Evolutionary conservation across 495 filamentous ascomycete genomes (phyloP), one percentile per base, ranked within the genome.

Genomic region (Aspergillus leporis): DNA sequence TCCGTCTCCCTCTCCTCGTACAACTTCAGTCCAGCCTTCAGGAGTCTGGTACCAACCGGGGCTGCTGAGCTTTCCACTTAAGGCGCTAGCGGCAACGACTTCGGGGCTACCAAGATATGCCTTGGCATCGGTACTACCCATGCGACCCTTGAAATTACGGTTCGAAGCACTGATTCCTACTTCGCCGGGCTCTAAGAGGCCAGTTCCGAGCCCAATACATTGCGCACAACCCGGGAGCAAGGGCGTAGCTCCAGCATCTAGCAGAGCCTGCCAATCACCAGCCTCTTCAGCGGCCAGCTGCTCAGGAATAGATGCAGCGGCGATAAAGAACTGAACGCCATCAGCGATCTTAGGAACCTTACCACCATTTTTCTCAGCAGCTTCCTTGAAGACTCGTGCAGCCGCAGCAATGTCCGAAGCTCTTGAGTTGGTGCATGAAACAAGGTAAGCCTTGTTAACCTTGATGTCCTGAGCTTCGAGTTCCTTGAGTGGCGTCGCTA

Each of bases 71-170:
- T 81, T 84, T 22, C 93, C 93, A 38, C 80, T 77, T 36, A 97
- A 72, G 7, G 93, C 93, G 61, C 88, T 92, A 0, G 93, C 93
- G 16, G 93, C 93, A 3, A 98, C 93, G 13, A 97, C 89, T 61
- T 97, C 93, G 5, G 94, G 93, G 59, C 87, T 92, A 9, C 87
- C 90, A 3, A 98, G 85, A 69, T 98, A 98, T 0, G 92, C 91
- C 61, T 91, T 88, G 0, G 92, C 91, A 5, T 92, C 86, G 8
- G 80, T 85, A 6, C 81, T 86, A 4, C 93, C 93, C 92, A 97
- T 96, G 21, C 93, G 85, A 0, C 91, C 93, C 74, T 94, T 93
- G 80, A 96, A 97, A 72, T 96, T 97, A 19, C 93, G 85, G 77
- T 97, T 97, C 51, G 83, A 87, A 0, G 91, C 90, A 61, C 83